phyloP scores from a whole-genome alignment of 2,329 filamentous ascomycete genomes.

The Nigrospora osmanthi region DNA sequence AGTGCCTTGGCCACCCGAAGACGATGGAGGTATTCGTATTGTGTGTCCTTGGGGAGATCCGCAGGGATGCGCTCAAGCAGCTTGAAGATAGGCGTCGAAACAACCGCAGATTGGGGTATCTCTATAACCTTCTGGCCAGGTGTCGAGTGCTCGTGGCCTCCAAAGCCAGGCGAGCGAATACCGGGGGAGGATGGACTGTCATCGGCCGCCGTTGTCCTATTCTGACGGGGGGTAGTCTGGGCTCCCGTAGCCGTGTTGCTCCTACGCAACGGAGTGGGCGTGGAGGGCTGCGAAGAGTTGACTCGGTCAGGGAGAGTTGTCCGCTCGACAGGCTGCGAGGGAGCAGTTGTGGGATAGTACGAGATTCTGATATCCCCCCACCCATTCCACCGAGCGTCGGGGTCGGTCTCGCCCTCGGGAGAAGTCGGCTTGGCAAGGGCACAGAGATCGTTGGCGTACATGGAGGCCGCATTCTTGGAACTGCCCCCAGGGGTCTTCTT shows the following conservation, averaged over 20 bases:
- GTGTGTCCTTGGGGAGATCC: conserved; percentile 63
- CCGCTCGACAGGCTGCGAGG: conserved; percentile 18
- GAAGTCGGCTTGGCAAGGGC: conserved; percentile 58
- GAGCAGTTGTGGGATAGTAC: conserved; percentile 58
- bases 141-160: conserved; percentile 29
- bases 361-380: conserved; percentile 76
- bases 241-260: conserved; percentile 47
- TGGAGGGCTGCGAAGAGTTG: conserved; percentile 47
- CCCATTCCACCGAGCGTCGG: conserved; percentile 52
- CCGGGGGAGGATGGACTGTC: conserved; percentile 33
- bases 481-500: conserved; percentile 70
- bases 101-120: conserved; percentile 49
- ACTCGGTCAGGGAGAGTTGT: conserved; percentile 19
- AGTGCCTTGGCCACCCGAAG: conserved; percentile 79
- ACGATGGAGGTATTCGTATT: conserved; percentile 80
- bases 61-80: conserved; percentile 47
- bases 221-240: conserved; percentile 25
- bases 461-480: conserved; percentile 42
- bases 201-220: conserved; percentile 32
- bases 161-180: conserved; percentile 29
- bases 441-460: conserved; percentile 79
- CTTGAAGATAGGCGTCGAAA: conserved; percentile 45
- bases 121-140: conserved; percentile 55
- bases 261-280: conserved; percentile 69
- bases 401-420: conserved; percentile 23